Conservation (phyloP, 768 basidiomycete genomes). For the Gymnopilus dilepis region DNA sequence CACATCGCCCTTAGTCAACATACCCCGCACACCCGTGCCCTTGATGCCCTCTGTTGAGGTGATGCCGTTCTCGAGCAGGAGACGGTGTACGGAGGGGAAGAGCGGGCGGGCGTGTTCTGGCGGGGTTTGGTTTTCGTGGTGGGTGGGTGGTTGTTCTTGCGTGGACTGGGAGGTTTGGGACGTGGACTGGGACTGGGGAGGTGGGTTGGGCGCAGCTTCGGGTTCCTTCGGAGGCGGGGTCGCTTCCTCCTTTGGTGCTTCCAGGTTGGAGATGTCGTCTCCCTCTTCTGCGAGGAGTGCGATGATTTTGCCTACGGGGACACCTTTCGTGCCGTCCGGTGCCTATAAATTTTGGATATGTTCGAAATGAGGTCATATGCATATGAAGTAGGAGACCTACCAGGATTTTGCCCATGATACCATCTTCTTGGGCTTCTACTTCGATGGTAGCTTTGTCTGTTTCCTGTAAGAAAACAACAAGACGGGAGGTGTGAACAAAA, state of each 20-base stretch:
- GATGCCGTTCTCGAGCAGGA: conserved; percentile 71
- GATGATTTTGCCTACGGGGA: conserved; percentile 88
- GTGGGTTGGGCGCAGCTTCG: conserved; percentile 12
- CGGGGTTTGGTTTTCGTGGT: conserved; percentile 37
- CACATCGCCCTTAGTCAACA: conserved; percentile 97
- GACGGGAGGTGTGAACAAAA: background rate
- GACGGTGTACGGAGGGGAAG: conserved; percentile 89
- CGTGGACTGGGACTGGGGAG: conserved; percentile 34
- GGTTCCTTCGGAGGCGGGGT: conserved; percentile 32
- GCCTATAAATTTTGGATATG: conserved; percentile 26
- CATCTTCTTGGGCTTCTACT: conserved; percentile 98
- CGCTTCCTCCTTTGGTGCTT: conserved; percentile 57
- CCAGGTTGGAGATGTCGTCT: conserved; percentile 89
- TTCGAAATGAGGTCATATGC: conserved; percentile 2
- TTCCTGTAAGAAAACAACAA: conserved; percentile 59
- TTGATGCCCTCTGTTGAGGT: conserved; percentile 69
- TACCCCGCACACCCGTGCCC: conserved; percentile 89
- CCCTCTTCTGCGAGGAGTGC: conserved; percentile 95
- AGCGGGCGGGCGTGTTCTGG: conserved; percentile 69
- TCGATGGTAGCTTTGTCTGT: conserved; percentile 97
- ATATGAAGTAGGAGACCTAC: conserved; percentile 48
- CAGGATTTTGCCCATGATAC: conserved; percentile 91
- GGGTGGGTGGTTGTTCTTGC: conserved; percentile 30
- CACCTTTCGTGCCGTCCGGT: conserved; percentile 80
- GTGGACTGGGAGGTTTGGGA: conserved; percentile 33